Evolutionary conservation across 140 eudicot species (phyloP), one percentile per base, ranked within the genome.

Genomic region (Bidens hawaiensis): DNA sequence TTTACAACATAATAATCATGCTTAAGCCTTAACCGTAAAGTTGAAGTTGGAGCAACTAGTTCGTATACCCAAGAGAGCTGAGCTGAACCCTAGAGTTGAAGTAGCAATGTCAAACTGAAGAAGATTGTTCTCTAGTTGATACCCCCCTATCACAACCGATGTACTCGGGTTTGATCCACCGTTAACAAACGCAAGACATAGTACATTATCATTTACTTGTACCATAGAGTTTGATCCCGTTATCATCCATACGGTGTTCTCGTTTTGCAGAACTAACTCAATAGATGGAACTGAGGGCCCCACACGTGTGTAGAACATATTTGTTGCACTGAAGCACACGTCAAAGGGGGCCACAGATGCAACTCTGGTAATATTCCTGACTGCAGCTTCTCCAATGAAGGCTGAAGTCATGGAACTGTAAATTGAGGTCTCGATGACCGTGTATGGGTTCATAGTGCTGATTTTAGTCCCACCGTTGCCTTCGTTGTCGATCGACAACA

Each of bases 391-490:
- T 0, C 3, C 26, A 5, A 67, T 51, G 61, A 6, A 88, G 10
- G 85, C 73, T 0, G 67, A 5, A 5, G 75, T 65, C 0, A 88
- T 5, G 0, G 77, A 74, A 30, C 41, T 70, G 67, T 76, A 82
- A 5, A 88, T 85, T 6, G 95, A 85, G 18, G 76, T 17, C 41
- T 88, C 85, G 2, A 88, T 46, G 1, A 75, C 82, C 0, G 82
- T 88, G 85, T 88, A 88, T 1, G 90, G 90, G 45, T 77, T 31
- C 1, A 80, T 78, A 0, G 88, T 88, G 76, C 90, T 85, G 25
- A 88, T 82, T 47, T 80, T 85, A 1, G 96, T 85, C 25, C 96
- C 96, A 3, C 96, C 94, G 5, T 72, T 67, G 18, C 96, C 94
- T 19, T 76, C 16, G 2, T 13, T 38, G 36, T 78, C 81, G 5